Base-by-base conservation (phyloP, 1,284 basidiomycete genomes). In the Termitomyces sp. region DNA sequence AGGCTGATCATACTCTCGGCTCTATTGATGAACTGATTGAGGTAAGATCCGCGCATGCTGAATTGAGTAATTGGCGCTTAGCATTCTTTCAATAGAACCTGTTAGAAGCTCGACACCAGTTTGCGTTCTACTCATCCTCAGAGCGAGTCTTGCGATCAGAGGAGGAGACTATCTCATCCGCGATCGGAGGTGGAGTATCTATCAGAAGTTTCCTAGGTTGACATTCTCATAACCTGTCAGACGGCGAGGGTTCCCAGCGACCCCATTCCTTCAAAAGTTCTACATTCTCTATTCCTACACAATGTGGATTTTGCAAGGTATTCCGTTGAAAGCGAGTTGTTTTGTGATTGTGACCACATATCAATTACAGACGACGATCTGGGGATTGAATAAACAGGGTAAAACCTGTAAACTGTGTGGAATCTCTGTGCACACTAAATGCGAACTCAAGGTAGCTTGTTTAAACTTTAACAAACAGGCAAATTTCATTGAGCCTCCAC, bases 301-400 rank as follows among this genome's bases (percentile, higher is more conserved):
- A 81, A 45, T 93, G 91, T 61, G 84, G 79, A 12, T 90, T 90
- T 63, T 93, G 90, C 74, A 85, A 88, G 78, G 88, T 87, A 62
- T 26, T 28, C 42, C 15, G 10, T 49, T 40, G 19, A 9, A 24
- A 9, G 34, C 28, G 24, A 26, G 19, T 17, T 3, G 13, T 24
- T 26, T 12, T 42, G 9, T 41, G 12, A 41, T 28, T 44, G 12
- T 28, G 15, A 15, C 33, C 1, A 10, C 6, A 34, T 31, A 52
- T 41, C 41, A 19, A 54, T 21, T n/a, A 26, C 60, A 90, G 86
- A 78, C 84, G 3, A 86, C 85, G 1, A 90, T 93, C 24, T 92
- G 90, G 90, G 91, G 90, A 21, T 71, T 92, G 36, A 88, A 82
- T 65, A 91, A 90, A 67, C 88, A 90, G 64, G 90, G 91, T 28